These are phyloP conservation scores for Aegilops tauschii DNA, from an alignment of 176 grass and related monocot species.

Conservation along the genomic window DNA sequence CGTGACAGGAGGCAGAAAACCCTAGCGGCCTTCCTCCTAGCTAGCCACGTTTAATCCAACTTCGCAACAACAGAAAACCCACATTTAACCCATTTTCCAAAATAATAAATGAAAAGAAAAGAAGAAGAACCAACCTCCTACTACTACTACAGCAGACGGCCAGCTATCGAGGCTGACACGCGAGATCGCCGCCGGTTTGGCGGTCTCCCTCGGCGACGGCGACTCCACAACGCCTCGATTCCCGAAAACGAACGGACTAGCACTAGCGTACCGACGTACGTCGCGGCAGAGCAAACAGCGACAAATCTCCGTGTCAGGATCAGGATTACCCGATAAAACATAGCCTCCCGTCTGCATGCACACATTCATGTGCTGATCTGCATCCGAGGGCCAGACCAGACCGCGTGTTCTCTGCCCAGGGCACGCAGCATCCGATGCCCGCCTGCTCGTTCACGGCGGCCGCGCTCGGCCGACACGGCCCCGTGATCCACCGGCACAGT, in stretches of 20 bases:
- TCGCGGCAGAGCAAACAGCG: background rate
- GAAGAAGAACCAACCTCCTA: background rate
- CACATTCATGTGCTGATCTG: background rate
- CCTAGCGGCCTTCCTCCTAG: too few relatives aligned
- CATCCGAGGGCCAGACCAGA: too few relatives aligned
- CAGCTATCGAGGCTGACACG: background rate
- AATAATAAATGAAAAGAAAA: background rate
- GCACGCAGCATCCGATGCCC: constrained; percentile 1
- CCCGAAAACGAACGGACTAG: background rate
- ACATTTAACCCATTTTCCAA: too few relatives aligned
- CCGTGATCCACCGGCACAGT: constrained; percentile 25
- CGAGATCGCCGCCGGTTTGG: background rate
- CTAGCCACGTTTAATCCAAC: too few relatives aligned
- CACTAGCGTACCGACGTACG: background rate
- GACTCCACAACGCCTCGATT: constrained; percentile 27
- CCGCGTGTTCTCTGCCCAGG: background rate
- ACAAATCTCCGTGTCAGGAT: background rate
- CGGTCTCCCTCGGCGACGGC: constrained; percentile 8
- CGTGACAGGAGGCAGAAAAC: too few relatives aligned
- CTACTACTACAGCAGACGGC: background rate
- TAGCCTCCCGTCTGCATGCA: background rate
- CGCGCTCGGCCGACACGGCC: background rate
- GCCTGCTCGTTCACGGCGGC: constrained; percentile 1
- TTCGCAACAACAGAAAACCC: too few relatives aligned
- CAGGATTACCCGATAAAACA: background rate